These are phyloP conservation scores for Eleusine coracana DNA, from an alignment of 176 grass and related monocot species.

Conservation along the genomic window DNA sequence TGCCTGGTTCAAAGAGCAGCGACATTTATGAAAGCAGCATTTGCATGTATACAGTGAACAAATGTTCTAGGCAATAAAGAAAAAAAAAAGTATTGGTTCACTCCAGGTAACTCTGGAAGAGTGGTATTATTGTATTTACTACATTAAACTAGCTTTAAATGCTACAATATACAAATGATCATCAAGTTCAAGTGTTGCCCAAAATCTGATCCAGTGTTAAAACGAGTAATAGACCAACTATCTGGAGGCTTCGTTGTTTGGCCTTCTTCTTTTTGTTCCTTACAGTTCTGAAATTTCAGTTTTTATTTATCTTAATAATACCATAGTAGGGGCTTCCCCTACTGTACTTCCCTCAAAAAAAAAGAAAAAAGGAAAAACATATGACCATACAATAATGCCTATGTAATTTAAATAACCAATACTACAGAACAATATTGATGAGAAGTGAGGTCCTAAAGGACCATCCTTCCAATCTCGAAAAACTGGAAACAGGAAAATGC, in stretches of 20 bases:
- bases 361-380: no score
- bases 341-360: no score
- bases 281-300: no score
- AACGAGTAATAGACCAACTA: background rate
- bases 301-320: no score
- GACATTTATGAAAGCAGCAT: slow-evolving; percentile 34
- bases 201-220: slow-evolving; percentile 22
- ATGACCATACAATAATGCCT: background rate
- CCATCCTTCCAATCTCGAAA: no score
- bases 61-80: background rate
- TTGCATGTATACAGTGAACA: slow-evolving; percentile 6
- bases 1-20: slow-evolving; percentile 63
- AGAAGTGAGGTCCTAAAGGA: slow-evolving; percentile 21
- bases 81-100: slow-evolving; percentile 8
- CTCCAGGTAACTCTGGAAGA: slow-evolving; percentile 17
- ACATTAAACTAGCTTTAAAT: slow-evolving; percentile 40
- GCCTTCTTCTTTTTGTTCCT: no score
- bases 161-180: slow-evolving; percentile 24
- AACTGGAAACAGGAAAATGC: no score
- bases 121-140: background rate
- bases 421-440: slow-evolving; percentile 18
- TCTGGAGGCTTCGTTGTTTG: background rate
- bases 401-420: slow-evolving; percentile 12
- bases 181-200: slow-evolving; percentile 21
- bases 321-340: no score